These are phyloP conservation scores for Phytophthora constricta DNA, from an alignment of 352 stramenopile species.

Conservation along the genomic window DNA sequence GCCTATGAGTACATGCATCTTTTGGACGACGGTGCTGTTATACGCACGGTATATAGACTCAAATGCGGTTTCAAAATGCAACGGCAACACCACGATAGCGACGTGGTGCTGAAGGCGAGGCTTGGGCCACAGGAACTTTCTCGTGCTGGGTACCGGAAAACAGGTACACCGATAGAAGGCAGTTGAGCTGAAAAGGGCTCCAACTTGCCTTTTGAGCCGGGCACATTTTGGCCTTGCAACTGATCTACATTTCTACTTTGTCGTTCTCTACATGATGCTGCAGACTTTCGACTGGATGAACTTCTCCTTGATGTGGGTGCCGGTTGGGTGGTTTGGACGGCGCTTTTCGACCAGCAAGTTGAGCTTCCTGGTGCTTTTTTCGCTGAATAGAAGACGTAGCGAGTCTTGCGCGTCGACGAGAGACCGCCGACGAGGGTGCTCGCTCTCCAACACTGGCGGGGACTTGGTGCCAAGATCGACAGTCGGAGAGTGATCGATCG, in stretches of 20 bases:
- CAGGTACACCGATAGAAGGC: too few relatives aligned
- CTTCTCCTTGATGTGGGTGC: background rate
- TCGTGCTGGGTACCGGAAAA: background rate
- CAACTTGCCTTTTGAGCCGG: constrained; percentile 2
- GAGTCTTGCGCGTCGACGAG: constrained; percentile 50
- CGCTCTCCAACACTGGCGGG: constrained; percentile 20
- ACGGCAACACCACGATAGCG: background rate
- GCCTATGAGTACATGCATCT: background rate
- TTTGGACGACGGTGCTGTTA: too few relatives aligned
- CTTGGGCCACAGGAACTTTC: background rate
- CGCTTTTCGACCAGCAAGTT: constrained; percentile 18
- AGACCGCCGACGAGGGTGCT: constrained; percentile 16
- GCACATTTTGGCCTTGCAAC: background rate
- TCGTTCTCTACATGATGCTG: background rate
- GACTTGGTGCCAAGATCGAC: background rate
- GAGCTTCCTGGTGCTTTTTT: constrained; percentile 24
- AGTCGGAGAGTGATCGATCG: background rate
- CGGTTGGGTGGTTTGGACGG: background rate
- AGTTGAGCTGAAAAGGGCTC: too few relatives aligned
- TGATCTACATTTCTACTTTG: background rate
- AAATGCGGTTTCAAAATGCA: too few relatives aligned
- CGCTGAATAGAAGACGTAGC: constrained; percentile 33
- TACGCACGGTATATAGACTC: too few relatives aligned
- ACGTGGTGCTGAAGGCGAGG: background rate
- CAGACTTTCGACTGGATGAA: background rate